Conservation (phyloP, 805 yeast genomes). For the Cyberlindnera mississippiensis region DNA sequence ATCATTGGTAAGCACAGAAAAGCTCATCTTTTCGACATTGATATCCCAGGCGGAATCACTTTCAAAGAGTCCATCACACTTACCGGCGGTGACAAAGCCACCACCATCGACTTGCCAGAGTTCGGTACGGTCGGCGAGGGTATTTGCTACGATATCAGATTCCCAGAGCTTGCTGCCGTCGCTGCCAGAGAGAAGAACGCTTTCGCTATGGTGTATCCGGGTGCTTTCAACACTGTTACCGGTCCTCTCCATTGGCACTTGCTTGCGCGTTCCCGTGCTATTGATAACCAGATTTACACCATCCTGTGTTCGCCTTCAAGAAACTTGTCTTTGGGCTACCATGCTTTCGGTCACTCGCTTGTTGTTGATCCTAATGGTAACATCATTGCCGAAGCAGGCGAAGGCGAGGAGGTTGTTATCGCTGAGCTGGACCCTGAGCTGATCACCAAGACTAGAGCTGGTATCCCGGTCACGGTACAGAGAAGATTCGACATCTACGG, state of each 20-base stretch:
- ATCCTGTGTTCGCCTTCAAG: conserved; percentile 90
- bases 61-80: conserved; percentile 82
- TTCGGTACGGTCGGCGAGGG: conserved; percentile 74
- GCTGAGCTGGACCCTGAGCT: conserved; percentile 66
- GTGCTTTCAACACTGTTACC: conserved; percentile 83
- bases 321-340: conserved; percentile 53
- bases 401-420: conserved; percentile 69
- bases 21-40: conserved; percentile 88
- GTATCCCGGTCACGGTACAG: conserved; percentile 67
- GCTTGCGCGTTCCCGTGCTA: conserved; percentile 67
- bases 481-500: conserved; percentile 62
- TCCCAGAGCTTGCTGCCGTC: conserved; percentile 72
- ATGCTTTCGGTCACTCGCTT: conserved; percentile 66
- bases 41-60: conserved; percentile 88
- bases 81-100: conserved; percentile 77
- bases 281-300: conserved; percentile 71
- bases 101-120: conserved; percentile 41
- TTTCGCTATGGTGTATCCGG: conserved; percentile 79
- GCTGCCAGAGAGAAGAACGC: conserved; percentile 64
- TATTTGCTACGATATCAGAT: conserved; percentile 78
- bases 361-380: conserved; percentile 65
- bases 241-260: conserved; percentile 86
- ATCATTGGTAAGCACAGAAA: conserved; percentile 88
- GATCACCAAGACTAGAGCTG: conserved; percentile 53
- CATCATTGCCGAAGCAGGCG: conserved; percentile 72